Evolutionary conservation across 2,329 filamentous ascomycete genomes (phyloP).

Genomic region (Neospermospora avenae): DNA sequence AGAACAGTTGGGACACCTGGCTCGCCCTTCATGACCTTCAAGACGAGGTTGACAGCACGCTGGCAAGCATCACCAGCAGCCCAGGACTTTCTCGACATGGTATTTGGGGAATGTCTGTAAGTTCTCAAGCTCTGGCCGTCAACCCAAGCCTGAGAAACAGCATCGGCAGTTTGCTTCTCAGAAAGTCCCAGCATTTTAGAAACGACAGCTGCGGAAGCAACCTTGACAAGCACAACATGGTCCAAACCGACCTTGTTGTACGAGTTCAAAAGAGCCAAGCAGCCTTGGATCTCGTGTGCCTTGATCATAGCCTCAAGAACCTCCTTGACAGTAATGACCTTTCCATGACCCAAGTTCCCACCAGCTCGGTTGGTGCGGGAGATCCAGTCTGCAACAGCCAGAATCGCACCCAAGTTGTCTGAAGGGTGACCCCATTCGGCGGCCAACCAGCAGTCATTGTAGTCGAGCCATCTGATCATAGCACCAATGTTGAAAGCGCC

Average conservation of each 20-base stretch:
- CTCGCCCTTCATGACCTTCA: slow-evolving; percentile 92
- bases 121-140: slow-evolving; percentile 95
- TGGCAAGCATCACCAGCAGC: slow-evolving; percentile 97
- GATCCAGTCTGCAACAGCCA: slow-evolving; percentile 96
- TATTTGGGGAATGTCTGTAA: slow-evolving; percentile 96
- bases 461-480: slow-evolving; percentile 99
- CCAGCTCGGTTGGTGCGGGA: slow-evolving; percentile 79
- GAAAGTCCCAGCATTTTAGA: slow-evolving; percentile 90
- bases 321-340: slow-evolving; percentile 83
- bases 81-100: slow-evolving; percentile 99
- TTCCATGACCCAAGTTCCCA: slow-evolving; percentile 80
- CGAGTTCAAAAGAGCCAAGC: slow-evolving; percentile 93
- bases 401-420: slow-evolving; percentile 95
- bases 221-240: slow-evolving; percentile 97
- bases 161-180: slow-evolving; percentile 90
- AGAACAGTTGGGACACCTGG: slow-evolving; percentile 88
- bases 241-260: slow-evolving; percentile 98
- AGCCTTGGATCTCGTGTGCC: slow-evolving; percentile 98
- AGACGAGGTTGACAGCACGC: slow-evolving; percentile 83
- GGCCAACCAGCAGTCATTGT: slow-evolving; percentile 99
- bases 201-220: slow-evolving; percentile 89
- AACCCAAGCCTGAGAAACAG: slow-evolving; percentile 95
- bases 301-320: slow-evolving; percentile 98
- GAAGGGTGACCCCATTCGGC: slow-evolving; percentile 99
- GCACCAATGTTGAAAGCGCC: slow-evolving; percentile 98